These are phyloP conservation scores for Oryza coarctata DNA, from an alignment of 176 grass and related monocot species.

Conservation along the genomic window DNA sequence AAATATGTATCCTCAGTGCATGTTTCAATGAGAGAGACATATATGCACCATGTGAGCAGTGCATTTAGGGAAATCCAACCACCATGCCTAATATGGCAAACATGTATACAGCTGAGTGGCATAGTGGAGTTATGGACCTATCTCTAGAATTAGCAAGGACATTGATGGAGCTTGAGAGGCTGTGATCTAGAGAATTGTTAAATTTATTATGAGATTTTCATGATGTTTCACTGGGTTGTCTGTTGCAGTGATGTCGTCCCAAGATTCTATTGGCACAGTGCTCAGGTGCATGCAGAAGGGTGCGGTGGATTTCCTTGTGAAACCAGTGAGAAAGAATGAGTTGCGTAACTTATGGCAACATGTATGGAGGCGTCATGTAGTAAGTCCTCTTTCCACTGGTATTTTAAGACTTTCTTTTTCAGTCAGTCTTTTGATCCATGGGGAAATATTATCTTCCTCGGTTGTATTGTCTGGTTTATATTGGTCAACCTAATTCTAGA, in stretches of 20 bases:
- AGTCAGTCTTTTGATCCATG: neutral
- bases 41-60: neutral
- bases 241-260: conserved; percentile 86
- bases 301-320: conserved; percentile 90
- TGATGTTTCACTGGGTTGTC: conserved; percentile 24
- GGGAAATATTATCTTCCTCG: neutral
- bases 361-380: conserved; percentile 93
- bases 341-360: conserved; percentile 95
- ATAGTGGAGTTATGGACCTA: neutral
- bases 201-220: neutral
- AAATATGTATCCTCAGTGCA: neutral
- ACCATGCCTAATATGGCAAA: conserved; percentile 23
- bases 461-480: neutral
- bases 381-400: conserved; percentile 44
- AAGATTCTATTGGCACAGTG: conserved; percentile 92
- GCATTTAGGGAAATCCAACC: neutral
- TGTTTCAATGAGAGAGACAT: neutral
- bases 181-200: neutral
- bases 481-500: neutral
- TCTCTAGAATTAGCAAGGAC: neutral
- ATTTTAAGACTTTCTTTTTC: conserved; percentile 22
- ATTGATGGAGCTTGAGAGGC: neutral
- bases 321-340: conserved; percentile 94
- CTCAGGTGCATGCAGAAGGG: conserved; percentile 98
- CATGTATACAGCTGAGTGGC: neutral